Conservation (phyloP, 2,329 filamentous ascomycete species). For the Scedosporium apiospermum region DNA sequence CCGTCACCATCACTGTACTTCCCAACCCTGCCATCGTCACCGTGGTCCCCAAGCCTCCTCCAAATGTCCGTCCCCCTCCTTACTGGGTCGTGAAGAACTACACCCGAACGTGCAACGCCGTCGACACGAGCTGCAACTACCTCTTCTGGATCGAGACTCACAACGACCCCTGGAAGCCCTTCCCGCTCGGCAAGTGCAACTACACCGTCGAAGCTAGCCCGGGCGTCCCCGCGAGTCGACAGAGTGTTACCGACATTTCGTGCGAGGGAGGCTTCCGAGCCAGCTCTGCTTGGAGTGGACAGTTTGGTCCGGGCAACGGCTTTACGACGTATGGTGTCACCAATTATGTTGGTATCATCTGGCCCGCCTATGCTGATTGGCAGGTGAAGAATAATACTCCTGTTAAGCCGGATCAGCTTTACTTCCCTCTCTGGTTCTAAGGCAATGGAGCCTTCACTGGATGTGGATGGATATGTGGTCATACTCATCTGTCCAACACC, state of each 20-base stretch:
- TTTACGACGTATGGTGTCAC: neutral
- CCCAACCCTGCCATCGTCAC: neutral
- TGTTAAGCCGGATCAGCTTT: neutral
- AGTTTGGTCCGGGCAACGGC: neutral
- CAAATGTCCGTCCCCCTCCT: neutral
- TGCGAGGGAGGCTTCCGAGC: neutral
- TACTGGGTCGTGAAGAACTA: neutral
- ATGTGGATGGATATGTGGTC: too few species aligned
- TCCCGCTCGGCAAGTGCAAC: neutral
- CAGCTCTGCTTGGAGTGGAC: neutral
- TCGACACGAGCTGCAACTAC: neutral
- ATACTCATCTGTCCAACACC: too few species aligned
- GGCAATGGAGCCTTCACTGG: neutral
- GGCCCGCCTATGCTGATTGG: neutral
- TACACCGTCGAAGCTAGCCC: neutral
- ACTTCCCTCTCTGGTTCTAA: neutral
- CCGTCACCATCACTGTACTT: neutral
- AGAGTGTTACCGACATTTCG: neutral
- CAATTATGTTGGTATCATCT: neutral
- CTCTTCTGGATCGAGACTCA: conserved; percentile 8
- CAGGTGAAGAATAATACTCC: neutral
- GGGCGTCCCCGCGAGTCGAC: neutral
- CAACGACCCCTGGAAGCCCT: neutral
- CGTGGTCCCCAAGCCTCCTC: neutral
- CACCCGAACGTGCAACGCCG: neutral